Percentiles rank a stretch among this genome's conserved stretches.
Conservation (phyloP, 2,329 filamentous ascomycete genomes). For the Colletotrichum horii region DNA sequence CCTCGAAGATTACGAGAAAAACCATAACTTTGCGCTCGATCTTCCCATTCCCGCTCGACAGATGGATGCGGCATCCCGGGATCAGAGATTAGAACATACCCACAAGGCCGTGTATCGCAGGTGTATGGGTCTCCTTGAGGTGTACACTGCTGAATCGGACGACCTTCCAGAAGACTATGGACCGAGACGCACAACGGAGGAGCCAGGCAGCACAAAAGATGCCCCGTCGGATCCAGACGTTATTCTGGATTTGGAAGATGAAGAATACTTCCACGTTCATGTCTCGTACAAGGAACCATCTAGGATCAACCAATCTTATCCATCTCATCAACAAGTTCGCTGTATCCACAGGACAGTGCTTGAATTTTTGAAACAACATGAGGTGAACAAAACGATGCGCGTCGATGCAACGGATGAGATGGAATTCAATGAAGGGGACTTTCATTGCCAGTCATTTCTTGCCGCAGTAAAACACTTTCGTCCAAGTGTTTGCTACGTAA, state of each 20-base stretch:
- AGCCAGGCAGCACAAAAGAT: not conserved
- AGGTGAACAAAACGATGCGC: not conserved
- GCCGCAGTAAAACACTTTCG: not conserved
- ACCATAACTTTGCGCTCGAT: not conserved
- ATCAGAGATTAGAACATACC: not conserved
- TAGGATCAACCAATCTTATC: not conserved
- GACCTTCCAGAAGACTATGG: not conserved
- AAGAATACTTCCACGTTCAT: not conserved
- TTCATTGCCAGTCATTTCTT: not conserved
- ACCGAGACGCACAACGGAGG: not conserved
- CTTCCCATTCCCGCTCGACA: not conserved
- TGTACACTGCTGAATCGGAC: not conserved
- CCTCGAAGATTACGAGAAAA: not conserved
- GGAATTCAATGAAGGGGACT: not conserved
- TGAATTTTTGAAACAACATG: not conserved
- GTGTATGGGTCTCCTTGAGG: not conserved
- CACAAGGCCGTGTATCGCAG: not conserved
- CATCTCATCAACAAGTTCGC: not conserved
- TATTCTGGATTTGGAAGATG: not conserved
- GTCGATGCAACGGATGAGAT: not conserved
- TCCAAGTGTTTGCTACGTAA: not conserved
- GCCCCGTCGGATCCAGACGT: accelerated
- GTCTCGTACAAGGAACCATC: not conserved
- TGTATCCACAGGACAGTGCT: not conserved
- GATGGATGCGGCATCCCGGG: not conserved